Evolutionary conservation across 257 asterid genomes (phyloP), one percentile per base, ranked within the genome.

Genomic region (Solanum ossicruentum): DNA sequence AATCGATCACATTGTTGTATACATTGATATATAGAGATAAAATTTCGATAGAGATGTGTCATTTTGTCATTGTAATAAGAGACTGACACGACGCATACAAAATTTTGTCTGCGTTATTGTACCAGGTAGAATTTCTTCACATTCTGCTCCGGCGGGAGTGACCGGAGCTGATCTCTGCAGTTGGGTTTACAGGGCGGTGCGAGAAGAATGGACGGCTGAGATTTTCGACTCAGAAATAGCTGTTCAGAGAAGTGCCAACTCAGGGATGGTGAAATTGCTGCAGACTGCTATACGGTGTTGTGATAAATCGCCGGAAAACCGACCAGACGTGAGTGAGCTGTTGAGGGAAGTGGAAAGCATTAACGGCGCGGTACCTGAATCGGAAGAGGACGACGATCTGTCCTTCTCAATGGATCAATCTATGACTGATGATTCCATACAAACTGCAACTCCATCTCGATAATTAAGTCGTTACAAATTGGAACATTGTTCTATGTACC

Each of bases 181-280:
- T 20, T 95, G 98, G 98, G 98, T 90, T 49, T 88, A 95, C 54
- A 89, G 97, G 4, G 98, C 98, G 8, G 96, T 95, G 67, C 88
- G 98, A 75, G 98, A 95, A 89, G 98, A 95, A 77, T 95, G 98
- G 98, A 93, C 98, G 43, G 98, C 97, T 43, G 98, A 95, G 95
- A 92, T 95, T 10, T 95, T 95, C 16, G 98, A 95, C 54, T 87
- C 90, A 13, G 98, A 95, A 90, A 91, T 95, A 5, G 91, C 95
- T 69, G 91, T 87, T 75, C 93, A 90, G 83, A 92, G 92, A 84
- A 90, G 93, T 2, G 95, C 97, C 39, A 91, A 89, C 86, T 87
- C 89, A 69, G 97, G 91, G 79, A 92, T 93, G 98, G 78, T 95
- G 81, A 88, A 85, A 83, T 84, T 93, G 86, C 80, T 92, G 92